phyloP scores from a whole-genome alignment of 805 yeast species.

The Candida succiphila region DNA sequence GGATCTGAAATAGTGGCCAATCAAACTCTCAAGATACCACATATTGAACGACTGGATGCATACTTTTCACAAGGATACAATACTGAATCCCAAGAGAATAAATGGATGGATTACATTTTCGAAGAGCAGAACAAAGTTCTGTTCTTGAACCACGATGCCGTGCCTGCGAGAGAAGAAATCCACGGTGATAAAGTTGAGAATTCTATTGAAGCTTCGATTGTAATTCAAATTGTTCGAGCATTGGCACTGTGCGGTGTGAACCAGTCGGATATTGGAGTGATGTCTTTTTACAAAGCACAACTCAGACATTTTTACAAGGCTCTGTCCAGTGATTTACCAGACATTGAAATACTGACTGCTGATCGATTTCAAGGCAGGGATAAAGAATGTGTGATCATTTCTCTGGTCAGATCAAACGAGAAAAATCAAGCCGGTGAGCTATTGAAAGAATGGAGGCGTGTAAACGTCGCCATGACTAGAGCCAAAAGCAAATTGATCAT shows the following conservation, averaged over 20 bases:
- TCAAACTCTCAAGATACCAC: slow-evolving; percentile 43
- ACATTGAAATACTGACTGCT: slow-evolving; percentile 79
- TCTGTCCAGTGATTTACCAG: slow-evolving; percentile 21
- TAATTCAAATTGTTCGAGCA: slow-evolving; percentile 50
- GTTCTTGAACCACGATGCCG: slow-evolving; percentile 69
- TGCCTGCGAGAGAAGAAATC: slow-evolving; percentile 46
- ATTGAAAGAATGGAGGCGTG: slow-evolving; percentile 79
- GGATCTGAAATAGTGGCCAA: slow-evolving; percentile 58
- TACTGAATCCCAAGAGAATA: slow-evolving; percentile 4
- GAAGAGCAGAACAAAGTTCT: slow-evolving; percentile 51
- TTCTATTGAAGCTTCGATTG: slow-evolving; percentile 57
- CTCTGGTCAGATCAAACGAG: slow-evolving; percentile 76
- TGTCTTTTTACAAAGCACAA: slow-evolving; percentile 86
- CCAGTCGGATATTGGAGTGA: slow-evolving; percentile 62
- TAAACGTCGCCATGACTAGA: slow-evolving; percentile 91
- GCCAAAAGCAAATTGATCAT: slow-evolving; percentile 78
- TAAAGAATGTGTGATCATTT: slow-evolving; percentile 82
- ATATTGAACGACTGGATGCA: slow-evolving; percentile 17
- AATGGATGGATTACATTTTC: slow-evolving; percentile 53
- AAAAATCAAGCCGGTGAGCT: slow-evolving; percentile 63
- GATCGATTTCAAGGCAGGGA: slow-evolving; percentile 96
- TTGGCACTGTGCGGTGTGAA: slow-evolving; percentile 51
- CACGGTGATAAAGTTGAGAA: slow-evolving; percentile 67
- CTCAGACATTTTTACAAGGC: slow-evolving; percentile 33
- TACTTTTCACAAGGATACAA: slow-evolving; percentile 3